Percentiles rank a stretch among this genome's conserved stretches.
Conservation (phyloP, 1,284 basidiomycete species). For the Cystobasidiaceae sp. region DNA sequence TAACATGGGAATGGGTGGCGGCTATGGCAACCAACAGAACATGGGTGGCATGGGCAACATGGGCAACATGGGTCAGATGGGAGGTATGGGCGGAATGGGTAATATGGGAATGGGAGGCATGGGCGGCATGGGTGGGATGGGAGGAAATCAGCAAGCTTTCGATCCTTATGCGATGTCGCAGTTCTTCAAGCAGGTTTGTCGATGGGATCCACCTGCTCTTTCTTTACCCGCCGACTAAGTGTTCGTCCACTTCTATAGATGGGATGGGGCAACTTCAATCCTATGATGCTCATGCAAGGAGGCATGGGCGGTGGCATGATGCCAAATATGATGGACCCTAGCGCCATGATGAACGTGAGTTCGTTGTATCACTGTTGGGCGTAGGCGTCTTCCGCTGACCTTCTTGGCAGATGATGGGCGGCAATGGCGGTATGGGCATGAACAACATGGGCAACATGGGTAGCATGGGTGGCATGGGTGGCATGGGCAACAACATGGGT, state of each 20-base stretch:
- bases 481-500: too few relatives aligned
- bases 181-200: constrained; percentile 33
- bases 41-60: constrained; percentile 11
- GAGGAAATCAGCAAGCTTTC: constrained; percentile 19
- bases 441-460: constrained; percentile 20
- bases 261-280: constrained; percentile 33
- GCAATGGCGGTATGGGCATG: constrained; percentile 24
- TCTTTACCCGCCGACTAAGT: neutral
- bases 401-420: constrained; percentile 25
- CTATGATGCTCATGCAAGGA: constrained; percentile 32
- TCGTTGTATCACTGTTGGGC: too few relatives aligned
- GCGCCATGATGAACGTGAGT: constrained; percentile 18
- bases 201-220: neutral
- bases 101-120: neutral
- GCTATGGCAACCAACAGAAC: neutral
- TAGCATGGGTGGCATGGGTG: neutral
- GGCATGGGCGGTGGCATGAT: too few relatives aligned
- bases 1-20: neutral
- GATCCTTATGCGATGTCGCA: constrained; percentile 33
- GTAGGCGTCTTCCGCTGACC: neutral
- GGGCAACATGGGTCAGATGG: constrained; percentile 13
- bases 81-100: constrained; percentile 5
- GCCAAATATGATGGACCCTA: constrained; percentile 31
- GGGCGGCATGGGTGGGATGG: constrained; percentile 7
- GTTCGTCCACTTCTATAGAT: neutral